Conservation (phyloP, 2,329 filamentous ascomycete species). For the Ceratocystis colombiana region DNA sequence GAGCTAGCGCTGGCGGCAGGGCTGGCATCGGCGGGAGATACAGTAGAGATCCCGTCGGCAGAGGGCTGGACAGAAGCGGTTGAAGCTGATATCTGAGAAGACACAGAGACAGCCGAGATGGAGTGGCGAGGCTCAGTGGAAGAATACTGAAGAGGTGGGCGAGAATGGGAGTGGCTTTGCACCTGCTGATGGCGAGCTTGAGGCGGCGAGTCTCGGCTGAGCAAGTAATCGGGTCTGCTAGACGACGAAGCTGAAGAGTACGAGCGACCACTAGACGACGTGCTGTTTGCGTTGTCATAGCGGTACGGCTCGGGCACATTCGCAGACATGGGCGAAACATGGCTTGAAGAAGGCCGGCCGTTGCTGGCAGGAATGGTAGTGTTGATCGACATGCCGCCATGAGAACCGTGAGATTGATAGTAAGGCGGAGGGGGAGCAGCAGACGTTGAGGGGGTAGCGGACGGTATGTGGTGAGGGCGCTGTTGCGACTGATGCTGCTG, state of each 20-base stretch:
- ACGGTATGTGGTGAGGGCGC: background rate
- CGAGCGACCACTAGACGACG: background rate
- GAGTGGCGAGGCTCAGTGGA: constrained; percentile 9
- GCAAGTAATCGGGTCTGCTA: background rate
- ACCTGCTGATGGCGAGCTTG: constrained; percentile 3
- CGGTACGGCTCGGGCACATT: constrained; percentile 5
- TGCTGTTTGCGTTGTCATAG: background rate
- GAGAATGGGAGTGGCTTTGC: background rate
- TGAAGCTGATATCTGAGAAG: background rate
- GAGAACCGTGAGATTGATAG: constrained; percentile 6
- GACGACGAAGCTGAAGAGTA: background rate
- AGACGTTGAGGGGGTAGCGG: background rate
- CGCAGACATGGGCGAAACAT: constrained; percentile 12
- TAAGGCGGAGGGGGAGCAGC: background rate
- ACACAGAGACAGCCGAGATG: constrained; percentile 1
- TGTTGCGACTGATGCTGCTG: background rate
- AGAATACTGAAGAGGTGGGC: background rate
- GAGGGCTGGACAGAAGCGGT: background rate
- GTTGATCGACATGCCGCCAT: constrained; percentile 4
- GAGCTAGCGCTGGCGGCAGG: constrained; percentile 37
- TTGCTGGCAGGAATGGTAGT: background rate
- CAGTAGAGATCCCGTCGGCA: background rate
- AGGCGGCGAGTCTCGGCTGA: constrained; percentile 4
- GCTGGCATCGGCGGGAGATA: background rate
- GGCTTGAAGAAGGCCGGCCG: background rate